Base-by-base conservation (phyloP, 306 rosid genomes). In the Acacia confusa region DNA sequence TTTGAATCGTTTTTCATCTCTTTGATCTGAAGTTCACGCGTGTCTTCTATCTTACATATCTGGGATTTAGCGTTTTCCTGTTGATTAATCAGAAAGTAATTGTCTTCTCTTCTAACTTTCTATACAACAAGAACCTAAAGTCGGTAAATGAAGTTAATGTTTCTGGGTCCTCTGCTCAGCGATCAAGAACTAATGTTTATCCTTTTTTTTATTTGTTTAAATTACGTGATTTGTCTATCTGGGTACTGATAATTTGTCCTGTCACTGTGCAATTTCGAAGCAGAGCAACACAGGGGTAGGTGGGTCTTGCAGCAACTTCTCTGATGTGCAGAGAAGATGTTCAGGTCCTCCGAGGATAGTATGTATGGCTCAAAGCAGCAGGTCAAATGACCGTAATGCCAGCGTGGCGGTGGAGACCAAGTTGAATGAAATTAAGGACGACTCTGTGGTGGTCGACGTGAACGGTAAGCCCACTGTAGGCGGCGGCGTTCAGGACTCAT, bases 401-500 rank as follows among this genome's bases (percentile, higher is more conserved):
- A 86, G 83, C 85, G 82, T 87, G 45, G 73, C 86, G 81, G 86
- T 89, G 89, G 98, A 83, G 64, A 84, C 50, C 71, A 16, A 78
- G 50, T 38, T 76, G 76, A 81, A 87, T 71, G 94, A 87, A 47
- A 79, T 48, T 36, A 85, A 69, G 28, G 82, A 85, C 0, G 84
- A 24, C 8, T 79, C 88, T 27, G 55, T 87, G 72, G 90, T 79
- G 76, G 80, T 75, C 6, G 92, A 88, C 78, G 79, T 83, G 74
- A 79, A 89, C n/a, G 50, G 78, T 14, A 68, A 82, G 50, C 55
- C 88, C 1, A 82, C 82, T 76, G 79, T 81, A 22, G 82, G 48
- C 22, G 88, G 91, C 65, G 97, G 95, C 78, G 97, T 86, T 79
- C 81, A 45, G 52, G 97, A 95, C 11, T 91, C 83, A 24, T 91